Evolutionary conservation across 2,329 filamentous ascomycete species (phyloP).

Genomic region (Hymenotorrendiella dingleyae): DNA sequence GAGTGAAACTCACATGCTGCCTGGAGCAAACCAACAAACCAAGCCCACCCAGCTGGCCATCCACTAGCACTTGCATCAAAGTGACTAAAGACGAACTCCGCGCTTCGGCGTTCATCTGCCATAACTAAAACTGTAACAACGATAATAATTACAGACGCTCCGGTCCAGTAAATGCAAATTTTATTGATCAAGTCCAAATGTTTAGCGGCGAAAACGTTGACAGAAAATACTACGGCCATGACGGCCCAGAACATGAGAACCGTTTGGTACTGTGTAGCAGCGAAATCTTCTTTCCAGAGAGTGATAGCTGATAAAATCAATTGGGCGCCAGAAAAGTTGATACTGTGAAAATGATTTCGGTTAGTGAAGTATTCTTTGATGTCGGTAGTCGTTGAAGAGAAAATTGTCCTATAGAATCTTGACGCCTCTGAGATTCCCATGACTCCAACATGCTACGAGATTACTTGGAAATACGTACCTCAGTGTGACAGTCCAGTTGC

Average conservation of each 20-base stretch:
- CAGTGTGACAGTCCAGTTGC: slow-evolving; percentile 62
- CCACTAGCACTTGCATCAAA: slow-evolving; percentile 61
- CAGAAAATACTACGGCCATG: slow-evolving; percentile 55
- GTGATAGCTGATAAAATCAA: slow-evolving; percentile 60
- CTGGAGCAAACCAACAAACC: slow-evolving; percentile 66
- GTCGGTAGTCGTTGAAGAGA: no score
- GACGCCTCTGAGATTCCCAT: no score
- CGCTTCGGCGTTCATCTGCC: slow-evolving; percentile 51
- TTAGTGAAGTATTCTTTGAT: no score
- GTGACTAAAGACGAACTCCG: slow-evolving; percentile 60
- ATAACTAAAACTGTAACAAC: slow-evolving; percentile 52
- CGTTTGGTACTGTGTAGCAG: slow-evolving; percentile 62
- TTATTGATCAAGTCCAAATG: slow-evolving; percentile 65
- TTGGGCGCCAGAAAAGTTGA: slow-evolving; percentile 69
- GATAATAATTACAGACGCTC: slow-evolving; percentile 60
- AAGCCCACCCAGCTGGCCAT: slow-evolving; percentile 65
- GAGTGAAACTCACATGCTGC: slow-evolving; percentile 33
- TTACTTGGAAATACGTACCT: no score
- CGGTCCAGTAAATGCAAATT: slow-evolving; percentile 68
- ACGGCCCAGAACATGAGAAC: slow-evolving; percentile 68
- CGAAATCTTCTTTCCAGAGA: slow-evolving; percentile 65
- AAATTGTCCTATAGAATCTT: no score
- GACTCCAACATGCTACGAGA: no score
- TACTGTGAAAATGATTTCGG: no score
- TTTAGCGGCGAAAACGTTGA: slow-evolving; percentile 59